Conservation (phyloP, 2,329 filamentous ascomycete genomes). For the Fusarium fujikuroi region DNA sequence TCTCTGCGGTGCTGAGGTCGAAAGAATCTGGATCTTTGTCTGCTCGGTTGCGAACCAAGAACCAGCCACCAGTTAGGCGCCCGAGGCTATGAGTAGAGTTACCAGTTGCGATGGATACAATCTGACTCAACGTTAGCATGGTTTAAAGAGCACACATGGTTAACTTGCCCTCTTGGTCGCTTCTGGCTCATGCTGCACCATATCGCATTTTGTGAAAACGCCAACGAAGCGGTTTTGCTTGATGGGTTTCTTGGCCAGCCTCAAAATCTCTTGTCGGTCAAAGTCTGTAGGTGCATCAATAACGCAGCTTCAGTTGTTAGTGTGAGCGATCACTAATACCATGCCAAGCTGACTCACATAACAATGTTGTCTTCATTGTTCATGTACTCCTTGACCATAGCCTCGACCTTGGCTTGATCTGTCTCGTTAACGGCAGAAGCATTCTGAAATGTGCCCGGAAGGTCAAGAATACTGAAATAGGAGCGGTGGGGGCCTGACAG, state of each 20-base stretch:
- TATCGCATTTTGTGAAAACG: constrained; percentile 54
- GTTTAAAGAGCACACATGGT: fast-evolving
- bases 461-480: constrained; percentile 52
- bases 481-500: constrained; percentile 50
- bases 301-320: constrained; percentile 46
- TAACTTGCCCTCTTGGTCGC: constrained; percentile 8
- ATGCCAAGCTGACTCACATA: constrained; percentile 44
- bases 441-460: constrained; percentile 49
- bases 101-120: constrained; percentile 22
- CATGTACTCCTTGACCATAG: constrained; percentile 52
- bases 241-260: constrained; percentile 43
- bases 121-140: constrained; percentile 15
- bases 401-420: constrained; percentile 46
- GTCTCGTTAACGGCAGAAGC: constrained; percentile 41
- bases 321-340: fast-evolving
- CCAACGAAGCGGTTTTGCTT: constrained; percentile 48
- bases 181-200: constrained; percentile 19
- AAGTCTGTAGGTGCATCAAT: constrained; percentile 48
- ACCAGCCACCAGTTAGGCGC: constrained; percentile 46
- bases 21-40: constrained; percentile 36
- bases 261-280: constrained; percentile 46
- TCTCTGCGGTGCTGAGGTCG: constrained; percentile 44
- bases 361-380: constrained; percentile 50
- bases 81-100: neutral
- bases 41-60: constrained; percentile 51